Base-by-base conservation (phyloP, 169 alveolate species). In the Eimeria brunetti region DNA sequence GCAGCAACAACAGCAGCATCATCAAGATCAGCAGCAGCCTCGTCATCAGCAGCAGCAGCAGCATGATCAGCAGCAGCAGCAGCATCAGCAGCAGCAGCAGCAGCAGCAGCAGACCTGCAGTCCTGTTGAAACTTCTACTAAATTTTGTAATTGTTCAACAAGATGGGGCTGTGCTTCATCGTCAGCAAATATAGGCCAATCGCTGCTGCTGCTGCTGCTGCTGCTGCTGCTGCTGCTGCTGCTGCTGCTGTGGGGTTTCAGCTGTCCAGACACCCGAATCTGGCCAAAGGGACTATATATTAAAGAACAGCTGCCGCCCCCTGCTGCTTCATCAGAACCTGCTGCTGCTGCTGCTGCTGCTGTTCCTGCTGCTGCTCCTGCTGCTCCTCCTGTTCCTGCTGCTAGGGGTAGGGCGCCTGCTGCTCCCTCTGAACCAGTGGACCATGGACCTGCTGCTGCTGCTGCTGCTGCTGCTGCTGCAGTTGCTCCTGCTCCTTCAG, bases 131-230 rank as follows among this genome's bases (percentile, higher is more conserved):
- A 95, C 36, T 44, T 88, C 95, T 36, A 95, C 67, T 0, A 95
- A 44, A 27, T 95, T 88, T 33, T 95, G 90, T 5, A 95, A 78
- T 36, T 95, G 95, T 20, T 89, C 85, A 9, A 38, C 81, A 1
- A 95, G 75, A 24, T 80, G 89, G 12, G 95, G 95, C 73, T 95
- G 95, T 9, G 90, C 91, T 46, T 67, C 95, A 56, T 95, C 96
- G 36, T 95, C 95, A 11, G 96, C 95, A 33, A 95, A 95, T 24
- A 95, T 64, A 27, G 95, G 96, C 93, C 95, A 95, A 41, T 91
- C 92, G 18, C 80, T 92, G 9, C 88, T 89, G 38, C 88, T 46
- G 22, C 30, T 4, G n/a, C n/a, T n/a, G n/a, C n/a, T n/a, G n/a
- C n/a, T n/a, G n/a, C n/a, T n/a, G n/a, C n/a, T n/a, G n/a, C n/a